These are phyloP conservation scores for Atkinsonella hypoxylon DNA, from an alignment of 2,329 filamentous ascomycete genomes.

Conservation along the genomic window DNA sequence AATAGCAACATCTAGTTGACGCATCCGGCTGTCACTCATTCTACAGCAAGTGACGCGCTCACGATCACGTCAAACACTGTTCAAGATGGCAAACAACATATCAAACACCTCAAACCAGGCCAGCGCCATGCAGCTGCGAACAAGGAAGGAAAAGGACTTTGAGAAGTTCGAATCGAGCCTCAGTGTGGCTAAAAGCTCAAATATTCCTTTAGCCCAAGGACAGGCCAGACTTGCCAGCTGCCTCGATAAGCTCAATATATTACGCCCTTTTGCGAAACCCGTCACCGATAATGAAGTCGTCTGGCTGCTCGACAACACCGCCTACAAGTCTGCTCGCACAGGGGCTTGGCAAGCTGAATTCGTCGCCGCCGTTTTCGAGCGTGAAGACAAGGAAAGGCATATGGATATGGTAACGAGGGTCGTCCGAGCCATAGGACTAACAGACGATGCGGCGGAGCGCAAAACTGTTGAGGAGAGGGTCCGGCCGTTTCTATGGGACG, in stretches of 20 bases:
- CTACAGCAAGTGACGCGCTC: neutral
- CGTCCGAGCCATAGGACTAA: slow-evolving; percentile 55
- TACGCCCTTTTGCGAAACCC: slow-evolving; percentile 31
- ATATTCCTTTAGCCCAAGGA: slow-evolving; percentile 9
- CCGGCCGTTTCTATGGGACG: slow-evolving; percentile 65
- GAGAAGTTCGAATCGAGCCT: slow-evolving; percentile 37
- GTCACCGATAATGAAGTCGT: slow-evolving; percentile 58
- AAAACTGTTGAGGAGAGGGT: slow-evolving; percentile 55
- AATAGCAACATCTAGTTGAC: neutral
- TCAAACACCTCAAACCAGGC: slow-evolving; percentile 18
- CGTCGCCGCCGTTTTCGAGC: slow-evolving; percentile 69
- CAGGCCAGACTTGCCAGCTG: slow-evolving; percentile 29
- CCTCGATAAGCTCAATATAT: slow-evolving; percentile 42
- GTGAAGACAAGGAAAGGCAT: slow-evolving; percentile 53
- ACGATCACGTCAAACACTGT: neutral
- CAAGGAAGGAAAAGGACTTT: slow-evolving; percentile 36
- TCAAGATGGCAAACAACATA: slow-evolving; percentile 15
- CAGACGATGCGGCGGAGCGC: slow-evolving; percentile 44
- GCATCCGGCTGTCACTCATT: neutral
- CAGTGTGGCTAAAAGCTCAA: slow-evolving; percentile 21
- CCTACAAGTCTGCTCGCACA: slow-evolving; percentile 44
- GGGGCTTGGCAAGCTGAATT: slow-evolving; percentile 69
- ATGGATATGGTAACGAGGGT: slow-evolving; percentile 59
- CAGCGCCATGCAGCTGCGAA: slow-evolving; percentile 36
- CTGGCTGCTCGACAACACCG: slow-evolving; percentile 87